These are phyloP conservation scores for Lolium perenne DNA, from an alignment of 176 grass and related monocot genomes.

Conservation along the genomic window DNA sequence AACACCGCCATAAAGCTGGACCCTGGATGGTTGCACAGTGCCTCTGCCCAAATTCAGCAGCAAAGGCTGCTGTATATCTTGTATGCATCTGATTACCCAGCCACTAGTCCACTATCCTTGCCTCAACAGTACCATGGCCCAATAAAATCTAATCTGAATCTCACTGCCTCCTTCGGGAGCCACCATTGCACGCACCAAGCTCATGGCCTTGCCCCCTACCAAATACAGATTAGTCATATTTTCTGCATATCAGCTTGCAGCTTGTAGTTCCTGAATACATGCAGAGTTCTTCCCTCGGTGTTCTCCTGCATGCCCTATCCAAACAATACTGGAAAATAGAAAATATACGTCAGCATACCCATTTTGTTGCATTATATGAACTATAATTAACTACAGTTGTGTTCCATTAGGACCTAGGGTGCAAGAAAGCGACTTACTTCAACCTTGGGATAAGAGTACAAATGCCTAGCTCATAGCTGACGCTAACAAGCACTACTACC, in stretches of 20 bases:
- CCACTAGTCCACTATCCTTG: background rate
- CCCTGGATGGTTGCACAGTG: background rate
- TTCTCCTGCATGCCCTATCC: background rate
- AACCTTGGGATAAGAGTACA: background rate
- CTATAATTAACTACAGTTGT: background rate
- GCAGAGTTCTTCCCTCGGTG: background rate
- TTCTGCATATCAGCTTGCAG: background rate
- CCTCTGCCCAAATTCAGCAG: slow-evolving; percentile 26
- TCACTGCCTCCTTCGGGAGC: slow-evolving; percentile 26
- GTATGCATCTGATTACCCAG: slow-evolving; percentile 26
- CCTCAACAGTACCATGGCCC: background rate
- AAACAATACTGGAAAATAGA: background rate
- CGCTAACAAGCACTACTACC: no score
- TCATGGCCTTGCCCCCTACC: slow-evolving; percentile 50
- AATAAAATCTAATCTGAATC: slow-evolving; percentile 28
- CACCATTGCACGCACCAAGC: slow-evolving; percentile 20
- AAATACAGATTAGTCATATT: background rate
- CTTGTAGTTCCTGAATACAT: background rate
- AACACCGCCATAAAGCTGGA: slow-evolving; percentile 23
- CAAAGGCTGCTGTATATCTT: background rate
- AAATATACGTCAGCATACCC: background rate
- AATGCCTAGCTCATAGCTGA: background rate
- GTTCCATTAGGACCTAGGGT: background rate
- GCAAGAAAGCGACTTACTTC: background rate
- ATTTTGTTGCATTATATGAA: slow-evolving; percentile 1